Percentiles rank a stretch among this genome's conserved stretches.
Evolutionary conservation across 345 rosid species (phyloP).

Genomic region (Gossypium raimondii): DNA sequence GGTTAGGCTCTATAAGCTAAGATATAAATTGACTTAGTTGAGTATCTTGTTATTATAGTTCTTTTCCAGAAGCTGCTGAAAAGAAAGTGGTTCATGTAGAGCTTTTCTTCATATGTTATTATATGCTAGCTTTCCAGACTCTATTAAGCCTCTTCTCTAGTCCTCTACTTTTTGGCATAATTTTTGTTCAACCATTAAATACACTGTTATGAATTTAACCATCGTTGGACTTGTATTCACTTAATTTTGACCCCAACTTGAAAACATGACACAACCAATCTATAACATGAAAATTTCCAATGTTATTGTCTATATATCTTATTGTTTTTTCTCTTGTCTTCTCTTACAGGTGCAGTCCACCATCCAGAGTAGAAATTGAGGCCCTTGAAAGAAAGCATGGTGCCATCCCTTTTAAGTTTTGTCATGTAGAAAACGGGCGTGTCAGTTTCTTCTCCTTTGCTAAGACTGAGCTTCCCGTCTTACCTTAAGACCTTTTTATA

Average conservation of each 20-base stretch:
- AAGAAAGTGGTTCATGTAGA: background rate
- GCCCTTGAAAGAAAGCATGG: slow-evolving; percentile 44
- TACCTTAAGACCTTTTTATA: slow-evolving; percentile 34
- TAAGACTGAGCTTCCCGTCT: slow-evolving; percentile 37
- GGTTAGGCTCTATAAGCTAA: no score
- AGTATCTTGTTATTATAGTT: no score
- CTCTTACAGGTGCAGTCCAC: slow-evolving; percentile 51
- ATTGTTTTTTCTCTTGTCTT: background rate
- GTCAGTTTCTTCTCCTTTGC: slow-evolving; percentile 61
- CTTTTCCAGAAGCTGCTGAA: no score
- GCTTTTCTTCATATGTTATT: background rate
- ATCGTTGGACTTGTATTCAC: no score
- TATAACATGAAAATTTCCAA: no score
- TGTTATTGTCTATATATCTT: background rate
- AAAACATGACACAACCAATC: no score
- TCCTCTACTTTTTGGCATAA: background rate
- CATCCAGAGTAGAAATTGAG: slow-evolving; percentile 46
- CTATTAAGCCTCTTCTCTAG: background rate
- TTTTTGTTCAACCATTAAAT: background rate
- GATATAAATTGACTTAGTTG: no score
- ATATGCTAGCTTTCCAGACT: background rate
- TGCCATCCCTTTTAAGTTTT: slow-evolving; percentile 45
- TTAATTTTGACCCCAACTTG: no score
- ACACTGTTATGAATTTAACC: no score
- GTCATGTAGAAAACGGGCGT: slow-evolving; percentile 61